Evolutionary conservation across 768 basidiomycete species (phyloP).

Genomic region (Trametes cingulata): DNA sequence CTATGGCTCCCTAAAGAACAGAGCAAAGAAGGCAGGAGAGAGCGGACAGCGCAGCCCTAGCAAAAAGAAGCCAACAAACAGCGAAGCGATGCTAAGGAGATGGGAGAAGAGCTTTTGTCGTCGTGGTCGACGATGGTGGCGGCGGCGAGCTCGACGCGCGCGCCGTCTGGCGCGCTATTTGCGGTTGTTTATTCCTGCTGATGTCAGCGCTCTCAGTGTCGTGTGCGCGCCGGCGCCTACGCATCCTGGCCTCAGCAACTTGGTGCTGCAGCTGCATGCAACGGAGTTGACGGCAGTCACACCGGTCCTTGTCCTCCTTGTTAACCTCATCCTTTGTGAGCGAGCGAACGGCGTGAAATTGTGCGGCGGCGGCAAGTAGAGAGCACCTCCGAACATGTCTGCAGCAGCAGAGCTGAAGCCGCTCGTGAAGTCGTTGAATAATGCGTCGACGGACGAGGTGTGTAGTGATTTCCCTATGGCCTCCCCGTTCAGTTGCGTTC

Average conservation of each 20-base stretch:
- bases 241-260: background rate
- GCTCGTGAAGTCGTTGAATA: constrained; percentile 79
- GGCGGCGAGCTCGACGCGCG: constrained; percentile 17
- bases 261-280: constrained; percentile 12
- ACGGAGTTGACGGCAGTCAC: constrained; percentile 7
- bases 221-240: constrained; percentile 9
- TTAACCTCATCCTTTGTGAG: background rate
- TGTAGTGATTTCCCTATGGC: constrained; percentile 40
- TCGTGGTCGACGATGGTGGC: constrained; percentile 5
- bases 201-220: constrained; percentile 5
- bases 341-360: background rate
- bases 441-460: constrained; percentile 57
- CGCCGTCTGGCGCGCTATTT: constrained; percentile 16
- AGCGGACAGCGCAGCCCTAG: no score
- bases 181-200: constrained; percentile 10
- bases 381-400: constrained; percentile 27
- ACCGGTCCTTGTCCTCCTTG: background rate
- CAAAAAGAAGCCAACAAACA: no score
- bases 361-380: background rate
- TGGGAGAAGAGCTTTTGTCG: background rate
- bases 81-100: no score
- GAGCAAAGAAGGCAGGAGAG: background rate
- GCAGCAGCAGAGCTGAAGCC: constrained; percentile 67
- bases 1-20: background rate
- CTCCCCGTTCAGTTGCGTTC: constrained; percentile 36